phyloP scores from a whole-genome alignment of 306 rosid species.

The Castanea mollissima region DNA sequence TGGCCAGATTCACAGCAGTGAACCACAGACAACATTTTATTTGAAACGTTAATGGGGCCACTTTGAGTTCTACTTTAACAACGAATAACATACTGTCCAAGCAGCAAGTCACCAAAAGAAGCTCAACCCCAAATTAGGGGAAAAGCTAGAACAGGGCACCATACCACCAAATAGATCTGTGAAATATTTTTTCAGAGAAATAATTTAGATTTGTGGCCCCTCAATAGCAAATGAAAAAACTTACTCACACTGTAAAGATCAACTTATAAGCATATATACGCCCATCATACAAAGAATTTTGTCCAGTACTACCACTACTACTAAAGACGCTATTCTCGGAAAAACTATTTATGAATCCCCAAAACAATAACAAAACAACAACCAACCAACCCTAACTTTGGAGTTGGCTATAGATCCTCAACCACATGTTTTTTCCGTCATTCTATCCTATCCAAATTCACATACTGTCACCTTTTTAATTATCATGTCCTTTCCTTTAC shows the following conservation, averaged over 20 bases:
- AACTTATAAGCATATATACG: not conserved
- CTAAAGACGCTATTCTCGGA: not conserved
- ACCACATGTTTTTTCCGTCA: too few relatives aligned
- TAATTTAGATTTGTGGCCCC: not conserved
- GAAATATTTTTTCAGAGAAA: not conserved
- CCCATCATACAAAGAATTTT: too few relatives aligned
- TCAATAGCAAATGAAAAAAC: not conserved
- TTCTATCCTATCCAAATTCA: too few relatives aligned
- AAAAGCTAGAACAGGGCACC: not conserved
- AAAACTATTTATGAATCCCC: not conserved
- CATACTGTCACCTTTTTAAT: too few relatives aligned
- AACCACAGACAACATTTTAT: not conserved
- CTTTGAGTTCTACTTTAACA: not conserved
- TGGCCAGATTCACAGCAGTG: not conserved
- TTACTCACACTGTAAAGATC: not conserved
- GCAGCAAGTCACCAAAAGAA: not conserved
- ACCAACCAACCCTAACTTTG: too few relatives aligned
- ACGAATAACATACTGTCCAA: not conserved
- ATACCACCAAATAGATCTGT: not conserved
- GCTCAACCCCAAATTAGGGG: not conserved
- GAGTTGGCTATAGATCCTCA: too few relatives aligned
- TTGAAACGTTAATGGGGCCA: not conserved
- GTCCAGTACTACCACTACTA: not conserved
- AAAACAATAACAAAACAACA: too few relatives aligned
- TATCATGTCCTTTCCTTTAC: too few relatives aligned